phyloP scores from a whole-genome alignment of 2,329 filamentous ascomycete species.

The Fusarium sp. region DNA sequence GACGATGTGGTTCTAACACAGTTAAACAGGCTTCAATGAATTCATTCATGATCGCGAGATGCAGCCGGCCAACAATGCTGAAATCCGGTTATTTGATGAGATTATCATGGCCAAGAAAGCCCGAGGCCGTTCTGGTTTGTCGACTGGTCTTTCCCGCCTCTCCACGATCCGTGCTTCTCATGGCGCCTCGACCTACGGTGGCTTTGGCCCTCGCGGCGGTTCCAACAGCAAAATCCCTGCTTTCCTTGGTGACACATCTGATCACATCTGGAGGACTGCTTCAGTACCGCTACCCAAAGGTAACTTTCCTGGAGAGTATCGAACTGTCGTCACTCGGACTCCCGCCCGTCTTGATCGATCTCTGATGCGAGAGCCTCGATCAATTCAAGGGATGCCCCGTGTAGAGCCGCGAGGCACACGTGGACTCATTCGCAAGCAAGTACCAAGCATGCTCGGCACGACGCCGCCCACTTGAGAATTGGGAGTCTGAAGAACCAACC shows the following conservation, averaged over 20 bases:
- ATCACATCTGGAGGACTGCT: conserved; percentile 82
- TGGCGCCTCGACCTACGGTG: conserved; percentile 59
- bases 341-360: conserved; percentile 86
- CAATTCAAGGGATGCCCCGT: conserved; percentile 87
- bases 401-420: conserved; percentile 64
- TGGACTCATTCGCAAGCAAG: conserved; percentile 67
- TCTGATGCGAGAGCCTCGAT: conserved; percentile 91
- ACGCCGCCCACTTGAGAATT: conserved; percentile 54
- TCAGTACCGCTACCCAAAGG: conserved; percentile 70
- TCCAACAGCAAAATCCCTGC: conserved; percentile 59
- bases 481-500: neutral
- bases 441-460: conserved; percentile 61
- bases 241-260: conserved; percentile 78
- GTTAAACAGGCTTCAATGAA: conserved; percentile 72
- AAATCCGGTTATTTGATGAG: conserved; percentile 84
- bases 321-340: conserved; percentile 70
- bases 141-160: conserved; percentile 71
- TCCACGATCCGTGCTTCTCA: conserved; percentile 70
- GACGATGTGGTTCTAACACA: conserved; percentile 9
- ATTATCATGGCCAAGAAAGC: conserved; percentile 83
- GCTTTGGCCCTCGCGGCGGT: conserved; percentile 52
- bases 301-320: conserved; percentile 73
- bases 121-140: conserved; percentile 73
- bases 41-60: conserved; percentile 86
- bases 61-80: conserved; percentile 69